A percentile compares a stretch with the other conserved stretches of the same genome.
phyloP scores from a whole-genome alignment of 768 basidiomycete genomes.

The Hygrocybe punicea region DNA sequence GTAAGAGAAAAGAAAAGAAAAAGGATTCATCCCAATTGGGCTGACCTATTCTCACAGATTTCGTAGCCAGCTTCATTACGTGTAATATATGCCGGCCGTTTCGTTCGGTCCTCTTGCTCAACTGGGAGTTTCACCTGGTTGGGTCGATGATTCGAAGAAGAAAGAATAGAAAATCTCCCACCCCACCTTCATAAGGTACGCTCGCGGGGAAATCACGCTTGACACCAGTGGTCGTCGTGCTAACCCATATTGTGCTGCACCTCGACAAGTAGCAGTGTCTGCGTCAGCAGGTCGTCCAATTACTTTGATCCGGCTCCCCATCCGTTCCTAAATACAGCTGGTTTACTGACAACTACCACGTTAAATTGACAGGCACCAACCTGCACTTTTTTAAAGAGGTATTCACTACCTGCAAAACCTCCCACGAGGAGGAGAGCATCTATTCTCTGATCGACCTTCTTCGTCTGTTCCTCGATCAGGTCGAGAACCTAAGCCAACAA shows the following conservation, averaged over 20 bases:
- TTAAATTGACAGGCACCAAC: conserved; percentile 37
- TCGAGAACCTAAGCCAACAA: conserved; percentile 56
- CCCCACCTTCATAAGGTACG: conserved; percentile 81
- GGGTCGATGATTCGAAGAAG: conserved; percentile 3
- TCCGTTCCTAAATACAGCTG: conserved; percentile 51
- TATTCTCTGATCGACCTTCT: conserved; percentile 63
- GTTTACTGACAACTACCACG: conserved; percentile 11
- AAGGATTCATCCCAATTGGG: conserved; percentile 7
- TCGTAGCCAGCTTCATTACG: conserved; percentile 71
- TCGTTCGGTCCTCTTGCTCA: conserved; percentile 77
- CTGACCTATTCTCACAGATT: conserved; percentile 82
- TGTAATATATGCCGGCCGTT: conserved; percentile 80
- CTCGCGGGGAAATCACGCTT: conserved; percentile 74
- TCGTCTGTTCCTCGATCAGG: conserved; percentile 73
- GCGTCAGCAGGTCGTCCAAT: conserved; percentile 83
- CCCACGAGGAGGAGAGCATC: conserved; percentile 87
- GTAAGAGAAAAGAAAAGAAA: conserved; percentile 19
- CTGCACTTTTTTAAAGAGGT: conserved; percentile 76
- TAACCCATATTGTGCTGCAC: conserved; percentile 85
- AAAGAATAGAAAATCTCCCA: neutral
- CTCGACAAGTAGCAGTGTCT: conserved; percentile 84
- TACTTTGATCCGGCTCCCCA: conserved; percentile 61
- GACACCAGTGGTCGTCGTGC: conserved; percentile 74
- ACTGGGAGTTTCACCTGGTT: conserved; percentile 81
- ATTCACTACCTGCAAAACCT: conserved; percentile 84